Evolutionary conservation across 345 rosid genomes (phyloP).

Genomic region (Adansonia digitata): DNA sequence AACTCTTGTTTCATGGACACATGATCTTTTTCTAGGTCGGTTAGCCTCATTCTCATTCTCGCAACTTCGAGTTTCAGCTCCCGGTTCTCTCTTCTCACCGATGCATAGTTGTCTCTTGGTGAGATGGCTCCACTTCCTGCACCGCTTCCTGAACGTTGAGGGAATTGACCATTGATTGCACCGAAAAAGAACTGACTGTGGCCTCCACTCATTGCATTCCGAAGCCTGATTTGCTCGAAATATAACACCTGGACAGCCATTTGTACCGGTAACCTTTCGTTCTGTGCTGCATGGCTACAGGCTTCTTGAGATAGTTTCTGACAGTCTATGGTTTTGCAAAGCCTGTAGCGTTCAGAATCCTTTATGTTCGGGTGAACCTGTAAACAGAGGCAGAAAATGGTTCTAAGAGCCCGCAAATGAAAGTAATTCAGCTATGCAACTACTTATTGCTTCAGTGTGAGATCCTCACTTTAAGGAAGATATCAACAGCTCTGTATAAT

Average conservation of each 20-base stretch:
- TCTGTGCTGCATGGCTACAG: constrained; percentile 98
- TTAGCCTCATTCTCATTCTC: constrained; percentile 97
- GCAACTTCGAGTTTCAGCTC: constrained; percentile 96
- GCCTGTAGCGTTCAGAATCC: constrained; percentile 83
- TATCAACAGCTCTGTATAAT: constrained; percentile 82
- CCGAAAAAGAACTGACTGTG: constrained; percentile 75
- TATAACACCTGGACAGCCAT: constrained; percentile 93
- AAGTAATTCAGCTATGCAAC: not conserved
- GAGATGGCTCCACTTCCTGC: constrained; percentile 98
- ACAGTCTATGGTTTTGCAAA: constrained; percentile 88
- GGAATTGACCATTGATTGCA: constrained; percentile 56
- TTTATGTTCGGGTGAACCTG: constrained; percentile 92
- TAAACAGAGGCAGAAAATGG: not conserved
- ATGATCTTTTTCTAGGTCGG: constrained; percentile 94
- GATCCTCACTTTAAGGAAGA: constrained; percentile 71
- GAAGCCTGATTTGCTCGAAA: constrained; percentile 89
- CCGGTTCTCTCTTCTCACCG: constrained; percentile 91
- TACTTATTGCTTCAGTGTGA: not conserved
- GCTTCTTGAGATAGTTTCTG: constrained; percentile 97
- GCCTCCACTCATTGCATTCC: constrained; percentile 92
- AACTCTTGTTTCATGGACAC: constrained; percentile 91
- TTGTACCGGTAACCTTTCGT: constrained; percentile 87
- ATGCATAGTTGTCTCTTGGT: constrained; percentile 93
- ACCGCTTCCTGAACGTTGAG: constrained; percentile 79
- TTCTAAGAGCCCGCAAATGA: not conserved